Evolutionary conservation across 164 flowering plant species (phyloP).

Genomic region (Sedum album): DNA sequence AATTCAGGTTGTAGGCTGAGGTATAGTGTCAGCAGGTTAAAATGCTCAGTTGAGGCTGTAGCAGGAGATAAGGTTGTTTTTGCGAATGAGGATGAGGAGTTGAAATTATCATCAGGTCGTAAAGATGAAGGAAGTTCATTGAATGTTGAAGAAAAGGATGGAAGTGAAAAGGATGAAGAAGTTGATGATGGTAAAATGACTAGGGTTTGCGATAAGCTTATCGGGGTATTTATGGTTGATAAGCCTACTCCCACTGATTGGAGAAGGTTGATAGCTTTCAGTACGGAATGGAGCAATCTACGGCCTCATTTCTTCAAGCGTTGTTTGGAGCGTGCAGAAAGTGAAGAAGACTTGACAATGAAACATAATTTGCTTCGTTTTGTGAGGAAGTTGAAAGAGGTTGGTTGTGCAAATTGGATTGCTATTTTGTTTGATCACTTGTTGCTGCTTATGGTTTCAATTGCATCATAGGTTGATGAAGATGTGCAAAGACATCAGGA

Average conservation of each 20-base stretch:
- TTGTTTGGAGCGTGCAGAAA: constrained; percentile 69
- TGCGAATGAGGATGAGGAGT: constrained; percentile 22
- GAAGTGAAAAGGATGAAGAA: constrained; percentile 15
- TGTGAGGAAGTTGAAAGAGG: constrained; percentile 81
- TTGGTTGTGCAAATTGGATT: constrained; percentile 13
- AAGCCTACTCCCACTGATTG: constrained; percentile 83
- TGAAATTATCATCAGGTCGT: constrained; percentile 14
- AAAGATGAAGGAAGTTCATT: constrained; percentile 11
- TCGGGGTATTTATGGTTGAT: constrained; percentile 88
- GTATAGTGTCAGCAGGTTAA: constrained; percentile 7
- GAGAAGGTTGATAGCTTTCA: constrained; percentile 81
- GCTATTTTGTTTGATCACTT: background rate
- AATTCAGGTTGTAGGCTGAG: constrained; percentile 16
- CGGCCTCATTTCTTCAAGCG: constrained; percentile 66
- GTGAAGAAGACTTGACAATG: constrained; percentile 64
- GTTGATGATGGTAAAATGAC: constrained; percentile 43
- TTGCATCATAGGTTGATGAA: constrained; percentile 57
- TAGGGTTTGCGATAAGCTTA: constrained; percentile 71
- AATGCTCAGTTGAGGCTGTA: constrained; percentile 16
- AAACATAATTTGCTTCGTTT: constrained; percentile 63
- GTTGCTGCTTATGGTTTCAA: constrained; percentile 5
- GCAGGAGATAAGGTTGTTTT: constrained; percentile 27
- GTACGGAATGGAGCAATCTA: constrained; percentile 61
- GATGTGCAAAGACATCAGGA: constrained; percentile 85
- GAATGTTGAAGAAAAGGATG: constrained; percentile 17